Base-by-base conservation (phyloP, 345 rosid species). In the Luvunga scandens region DNA sequence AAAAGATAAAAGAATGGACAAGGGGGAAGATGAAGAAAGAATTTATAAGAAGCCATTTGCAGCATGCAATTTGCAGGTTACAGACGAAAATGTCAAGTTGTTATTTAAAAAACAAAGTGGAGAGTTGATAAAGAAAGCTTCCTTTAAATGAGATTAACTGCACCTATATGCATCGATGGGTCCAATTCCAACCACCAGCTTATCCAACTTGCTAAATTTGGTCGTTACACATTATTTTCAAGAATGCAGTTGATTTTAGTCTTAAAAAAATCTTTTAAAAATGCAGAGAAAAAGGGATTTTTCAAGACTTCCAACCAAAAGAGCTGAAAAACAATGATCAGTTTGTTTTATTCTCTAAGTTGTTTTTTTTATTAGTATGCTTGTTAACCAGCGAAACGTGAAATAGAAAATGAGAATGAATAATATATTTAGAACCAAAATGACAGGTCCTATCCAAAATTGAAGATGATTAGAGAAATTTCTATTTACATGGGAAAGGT, bases 21-120 rank as follows among this genome's bases (percentile, higher is more conserved):
- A 5, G 1, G 53, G 30, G 7, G 53, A 27, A 25, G 48, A 12
- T 42, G 48, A 42, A 42, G 48, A 42, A 12, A 31, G 1, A 69
- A 25, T 30, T 16, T 31, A 13, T 13, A 24, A 39, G 9, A 14
- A 24, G 13, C 22, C 12, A 7, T 13, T 14, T 69, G 56, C 31
- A 0, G 72, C 31, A 34, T 12, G 50, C 76, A 76, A 61, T 38
- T 38, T 63, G 69, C 68, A 36, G 66, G 70, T 66, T 42, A 55
- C 56, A 56, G 28, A 42, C 27, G 56, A n/a, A 22, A 18, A 39
- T 33, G 68, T 66, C 75, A 25, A 56, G 31, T 57, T 1, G 53
- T 33, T 27, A 42, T 3, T 3, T 34, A 4, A 66, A 71, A 19
- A 19, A 22, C 53, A 1, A 50, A 18, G 21, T 50, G 22, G n/a